These are phyloP conservation scores for Madurella mycetomatis DNA, from an alignment of 2,329 filamentous ascomycete species.

Conservation along the genomic window DNA sequence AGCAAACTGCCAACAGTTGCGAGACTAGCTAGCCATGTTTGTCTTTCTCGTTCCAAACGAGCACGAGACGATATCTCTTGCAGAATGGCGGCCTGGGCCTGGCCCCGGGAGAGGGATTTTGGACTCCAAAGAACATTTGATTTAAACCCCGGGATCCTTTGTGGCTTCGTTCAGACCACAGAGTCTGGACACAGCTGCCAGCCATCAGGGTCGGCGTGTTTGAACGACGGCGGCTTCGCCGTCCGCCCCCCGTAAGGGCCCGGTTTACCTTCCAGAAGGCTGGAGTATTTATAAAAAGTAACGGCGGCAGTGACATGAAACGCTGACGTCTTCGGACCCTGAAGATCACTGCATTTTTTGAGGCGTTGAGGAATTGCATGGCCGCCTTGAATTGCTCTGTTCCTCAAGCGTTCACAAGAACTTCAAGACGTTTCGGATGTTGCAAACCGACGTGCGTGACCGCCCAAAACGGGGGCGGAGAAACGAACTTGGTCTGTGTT, in stretches of 20 bases:
- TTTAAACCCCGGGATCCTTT: too few relatives aligned
- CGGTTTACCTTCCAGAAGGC: slow-evolving; percentile 5
- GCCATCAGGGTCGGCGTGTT: not conserved
- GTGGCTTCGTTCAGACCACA: too few relatives aligned
- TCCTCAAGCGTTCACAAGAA: not conserved
- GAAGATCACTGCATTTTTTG: slow-evolving; percentile 14
- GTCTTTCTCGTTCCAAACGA: too few relatives aligned
- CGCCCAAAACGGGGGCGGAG: not conserved
- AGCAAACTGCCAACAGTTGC: too few relatives aligned
- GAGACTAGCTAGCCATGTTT: too few relatives aligned
- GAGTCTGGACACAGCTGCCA: too few relatives aligned
- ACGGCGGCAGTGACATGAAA: slow-evolving; percentile 10
- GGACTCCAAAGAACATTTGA: too few relatives aligned
- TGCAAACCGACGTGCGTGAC: slow-evolving; percentile 6
- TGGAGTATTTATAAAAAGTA: slow-evolving; percentile 12
- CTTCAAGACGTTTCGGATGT: slow-evolving; percentile 13
- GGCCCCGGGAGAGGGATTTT: too few relatives aligned
- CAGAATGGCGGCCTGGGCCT: too few relatives aligned
- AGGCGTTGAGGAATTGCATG: slow-evolving; percentile 1
- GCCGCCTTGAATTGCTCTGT: not conserved
- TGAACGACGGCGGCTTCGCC: slow-evolving; percentile 1
- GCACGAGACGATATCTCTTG: too few relatives aligned
- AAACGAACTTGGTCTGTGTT: not conserved
- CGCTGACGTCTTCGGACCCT: slow-evolving; percentile 10
- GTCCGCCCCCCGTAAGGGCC: not conserved